Base-by-base conservation (phyloP, 495 filamentous ascomycete genomes). In the Pseudevernia furfuracea region DNA sequence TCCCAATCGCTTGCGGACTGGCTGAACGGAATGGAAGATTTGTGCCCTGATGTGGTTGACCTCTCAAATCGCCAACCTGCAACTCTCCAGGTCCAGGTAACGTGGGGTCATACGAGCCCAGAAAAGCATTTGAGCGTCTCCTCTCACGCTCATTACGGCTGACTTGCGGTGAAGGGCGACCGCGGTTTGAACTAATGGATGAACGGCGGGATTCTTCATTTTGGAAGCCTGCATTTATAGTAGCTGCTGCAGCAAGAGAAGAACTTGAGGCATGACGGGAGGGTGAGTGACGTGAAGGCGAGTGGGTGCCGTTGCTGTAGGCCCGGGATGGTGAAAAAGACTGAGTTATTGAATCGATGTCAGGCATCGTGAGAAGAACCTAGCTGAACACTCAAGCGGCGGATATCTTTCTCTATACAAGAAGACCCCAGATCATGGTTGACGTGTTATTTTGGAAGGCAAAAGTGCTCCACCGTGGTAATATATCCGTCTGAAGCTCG, bases 341-440 rank as follows among this genome's bases (percentile, higher is more conserved):
- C 19, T 84, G 80, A 59, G 87, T 86, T 41, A 91, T 82, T 41
- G 87, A 90, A 72, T 92, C 91, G 65, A 91, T 77, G 76, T 91
- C 88, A 39, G 88, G 89, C 62, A 63, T 63, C 21, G 28, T 57
- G 39, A 57, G 38, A 15, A 34, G 25, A 6, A 8, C 5, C 14
- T 19, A 53, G 23, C n/a, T 49, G 49, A 15, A 32, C 32, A 14
- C 25, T 30, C 28, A 3, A 19, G 19, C 3, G 5, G 25, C 11
- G 28, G 12, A 15, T 30, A 8, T 25, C 12, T 15, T 52, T 4
- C 15, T 14, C 15, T 4, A 52, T 12, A 52, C 11, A 28, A 52
- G 2, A 10, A 28, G n/a, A 44, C 41, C 41, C 15, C 8, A 15
- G 57, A 5, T 7, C 19, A 15, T 37, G 34, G 21, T 12, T 25